Conservation (phyloP, 2,329 filamentous ascomycete species). For the Trichophyton verrucosum region DNA sequence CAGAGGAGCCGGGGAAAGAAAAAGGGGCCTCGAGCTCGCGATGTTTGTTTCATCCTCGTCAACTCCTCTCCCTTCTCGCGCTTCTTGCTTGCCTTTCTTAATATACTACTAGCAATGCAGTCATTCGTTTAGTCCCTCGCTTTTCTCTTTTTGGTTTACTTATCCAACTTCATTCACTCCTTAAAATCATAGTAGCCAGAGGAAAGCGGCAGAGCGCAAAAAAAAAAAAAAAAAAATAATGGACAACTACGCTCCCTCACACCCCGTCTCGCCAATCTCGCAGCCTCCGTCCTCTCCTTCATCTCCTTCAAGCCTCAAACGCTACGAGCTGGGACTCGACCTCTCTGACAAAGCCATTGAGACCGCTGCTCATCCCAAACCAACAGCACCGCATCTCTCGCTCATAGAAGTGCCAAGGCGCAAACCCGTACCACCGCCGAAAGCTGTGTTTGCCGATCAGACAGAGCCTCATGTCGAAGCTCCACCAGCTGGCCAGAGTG, state of each 20-base stretch:
- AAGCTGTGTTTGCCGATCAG: background rate
- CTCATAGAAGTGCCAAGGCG: constrained; percentile 11
- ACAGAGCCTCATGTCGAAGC: background rate
- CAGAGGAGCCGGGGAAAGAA: background rate
- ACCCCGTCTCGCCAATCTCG: constrained; percentile 1
- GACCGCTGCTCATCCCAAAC: constrained; percentile 2
- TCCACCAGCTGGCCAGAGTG: background rate
- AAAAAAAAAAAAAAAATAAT: background rate
- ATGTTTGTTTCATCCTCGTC: background rate
- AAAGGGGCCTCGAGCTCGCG: background rate
- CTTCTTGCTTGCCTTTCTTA: background rate
- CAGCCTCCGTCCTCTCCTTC: constrained; percentile 1
- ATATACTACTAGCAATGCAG: background rate
- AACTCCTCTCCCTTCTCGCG: too few species aligned
- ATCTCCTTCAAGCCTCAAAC: constrained; percentile 7
- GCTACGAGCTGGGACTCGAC: constrained; percentile 4
- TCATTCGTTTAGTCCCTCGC: background rate
- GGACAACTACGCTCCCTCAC: background rate
- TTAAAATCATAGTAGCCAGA: background rate
- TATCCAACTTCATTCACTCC: background rate
- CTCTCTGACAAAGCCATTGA: background rate
- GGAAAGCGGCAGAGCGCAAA: background rate
- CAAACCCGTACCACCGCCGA: constrained; percentile 12
- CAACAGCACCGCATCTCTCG: constrained; percentile 4
- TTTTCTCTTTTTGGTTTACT: too few species aligned